These are phyloP conservation scores for Kwoniella botswanensis DNA, from an alignment of 768 basidiomycete species.

Conservation along the genomic window DNA sequence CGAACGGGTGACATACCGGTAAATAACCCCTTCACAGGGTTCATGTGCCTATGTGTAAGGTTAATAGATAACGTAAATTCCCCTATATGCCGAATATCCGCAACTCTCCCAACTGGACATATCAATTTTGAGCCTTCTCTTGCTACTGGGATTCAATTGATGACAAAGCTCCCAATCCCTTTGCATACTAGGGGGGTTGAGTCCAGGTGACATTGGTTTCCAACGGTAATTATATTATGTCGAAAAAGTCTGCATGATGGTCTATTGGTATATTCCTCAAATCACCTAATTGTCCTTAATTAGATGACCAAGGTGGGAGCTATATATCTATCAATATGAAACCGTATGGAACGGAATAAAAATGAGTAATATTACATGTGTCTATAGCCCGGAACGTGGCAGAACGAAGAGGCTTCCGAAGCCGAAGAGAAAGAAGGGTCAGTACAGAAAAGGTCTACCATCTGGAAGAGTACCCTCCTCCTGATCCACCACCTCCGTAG, in stretches of 20 bases:
- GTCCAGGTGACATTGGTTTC: no score
- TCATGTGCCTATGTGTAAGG: neutral
- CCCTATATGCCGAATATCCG: neutral
- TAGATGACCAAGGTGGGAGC: neutral
- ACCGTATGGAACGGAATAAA: neutral
- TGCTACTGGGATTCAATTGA: no score
- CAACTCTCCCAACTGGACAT: neutral
- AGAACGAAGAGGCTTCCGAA: neutral
- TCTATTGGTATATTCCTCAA: slow-evolving; percentile 13
- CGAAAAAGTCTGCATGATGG: neutral
- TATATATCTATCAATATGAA: neutral
- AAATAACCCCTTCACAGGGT: neutral
- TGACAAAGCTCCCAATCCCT: no score
- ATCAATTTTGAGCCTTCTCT: neutral
- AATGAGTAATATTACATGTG: slow-evolving; percentile 3
- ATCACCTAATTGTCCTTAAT: slow-evolving; percentile 17
- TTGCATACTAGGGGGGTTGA: no score
- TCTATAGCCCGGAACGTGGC: slow-evolving; percentile 7
- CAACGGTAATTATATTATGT: no score
- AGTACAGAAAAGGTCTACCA: slow-evolving; percentile 32
- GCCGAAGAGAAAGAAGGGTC: neutral
- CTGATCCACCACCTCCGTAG: slow-evolving; percentile 42
- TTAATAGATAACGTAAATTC: neutral
- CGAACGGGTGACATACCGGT: neutral
- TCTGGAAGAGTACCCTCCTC: slow-evolving; percentile 49